Base-by-base conservation (phyloP, 208 protist genomes). In the Hexamita inflata region DNA sequence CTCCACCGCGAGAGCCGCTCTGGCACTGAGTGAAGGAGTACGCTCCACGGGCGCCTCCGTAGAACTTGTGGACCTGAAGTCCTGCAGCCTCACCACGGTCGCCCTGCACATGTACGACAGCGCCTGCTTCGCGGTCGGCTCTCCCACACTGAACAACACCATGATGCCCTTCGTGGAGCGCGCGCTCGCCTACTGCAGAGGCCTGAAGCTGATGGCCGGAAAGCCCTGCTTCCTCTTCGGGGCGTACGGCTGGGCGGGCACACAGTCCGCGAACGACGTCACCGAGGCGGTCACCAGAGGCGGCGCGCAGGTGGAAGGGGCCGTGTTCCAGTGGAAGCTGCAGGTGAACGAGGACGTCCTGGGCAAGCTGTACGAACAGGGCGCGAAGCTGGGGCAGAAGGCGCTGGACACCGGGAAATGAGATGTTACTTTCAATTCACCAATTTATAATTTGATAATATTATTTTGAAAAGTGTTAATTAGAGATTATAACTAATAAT, bases 61-160 rank as follows among this genome's bases (percentile, higher is more conserved):
- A 24, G 64, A 45, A 42, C 35, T 70, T n/a, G 26, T 70, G 2
- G 64, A 70, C 11, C 15, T 70, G 35, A 70, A n/a, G 11, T 9
- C 11, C 40, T 45, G 11, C 42, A 38, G 9, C 42, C 15, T 70
- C 35, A 70, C 64, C 9, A 70, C 11, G 35, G 64, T 45, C n/a
- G 9, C 32, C 11, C 40, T 70, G 2, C 9, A 70, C 40, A 45
- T 4, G 11, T 70, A 70, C 35, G 64, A 70, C 35, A 15, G 19
- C 2, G 15, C 11, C 9, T 7, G 34, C 7, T 15, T 70, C 11
- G 64, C 40, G 11, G 15, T 70, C 42, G 64, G 30, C 4, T 45
- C 19, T 38, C 64, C 64, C 11, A 70, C 64, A n/a, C 64, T 70
- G 4, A 70, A 70, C 64, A 13, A 70, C 35, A 70, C 64, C 11